These are phyloP conservation scores for Abrus pulchellus DNA, from an alignment of 306 rosid genomes.

Conservation along the genomic window DNA sequence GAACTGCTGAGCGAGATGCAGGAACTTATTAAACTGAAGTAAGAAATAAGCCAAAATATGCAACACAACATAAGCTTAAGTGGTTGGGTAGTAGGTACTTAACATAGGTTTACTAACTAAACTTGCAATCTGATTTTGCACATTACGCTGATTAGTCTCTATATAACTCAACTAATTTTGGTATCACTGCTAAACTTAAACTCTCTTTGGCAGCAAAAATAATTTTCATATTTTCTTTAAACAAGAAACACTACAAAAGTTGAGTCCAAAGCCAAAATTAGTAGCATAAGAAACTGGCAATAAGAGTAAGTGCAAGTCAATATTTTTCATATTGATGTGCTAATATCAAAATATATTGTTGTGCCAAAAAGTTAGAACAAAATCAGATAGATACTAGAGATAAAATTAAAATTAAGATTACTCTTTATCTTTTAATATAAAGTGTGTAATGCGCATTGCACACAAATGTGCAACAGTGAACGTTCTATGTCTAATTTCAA, in stretches of 20 bases:
- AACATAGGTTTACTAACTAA: conserved; percentile 38
- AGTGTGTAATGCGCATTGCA: no score
- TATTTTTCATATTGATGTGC: neutral
- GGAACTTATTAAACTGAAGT: conserved; percentile 25
- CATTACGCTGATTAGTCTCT: conserved; percentile 44
- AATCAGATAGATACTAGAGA: no score
- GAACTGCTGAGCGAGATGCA: conserved; percentile 2
- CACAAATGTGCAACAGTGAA: no score
- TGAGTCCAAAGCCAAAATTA: conserved; percentile 20
- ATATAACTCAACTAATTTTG: conserved; percentile 66
- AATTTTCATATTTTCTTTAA: conserved; percentile 17
- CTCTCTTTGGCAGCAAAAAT: conserved; percentile 45
- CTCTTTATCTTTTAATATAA: no score
- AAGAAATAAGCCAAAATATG: conserved; percentile 34
- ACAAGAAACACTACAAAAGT: conserved; percentile 17
- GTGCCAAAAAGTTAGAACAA: no score
- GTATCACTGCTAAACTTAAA: conserved; percentile 54
- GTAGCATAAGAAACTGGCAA: neutral
- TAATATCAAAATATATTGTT: no score
- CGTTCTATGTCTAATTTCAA: no score
- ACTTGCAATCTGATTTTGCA: neutral
- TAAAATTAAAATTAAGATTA: no score
- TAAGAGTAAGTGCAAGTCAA: conserved; percentile 30
- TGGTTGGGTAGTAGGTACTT: neutral
- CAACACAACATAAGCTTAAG: conserved; percentile 1